Evolutionary conservation across 352 stramenopile species (phyloP).

Genomic region (Poterioochromonas sp.): DNA sequence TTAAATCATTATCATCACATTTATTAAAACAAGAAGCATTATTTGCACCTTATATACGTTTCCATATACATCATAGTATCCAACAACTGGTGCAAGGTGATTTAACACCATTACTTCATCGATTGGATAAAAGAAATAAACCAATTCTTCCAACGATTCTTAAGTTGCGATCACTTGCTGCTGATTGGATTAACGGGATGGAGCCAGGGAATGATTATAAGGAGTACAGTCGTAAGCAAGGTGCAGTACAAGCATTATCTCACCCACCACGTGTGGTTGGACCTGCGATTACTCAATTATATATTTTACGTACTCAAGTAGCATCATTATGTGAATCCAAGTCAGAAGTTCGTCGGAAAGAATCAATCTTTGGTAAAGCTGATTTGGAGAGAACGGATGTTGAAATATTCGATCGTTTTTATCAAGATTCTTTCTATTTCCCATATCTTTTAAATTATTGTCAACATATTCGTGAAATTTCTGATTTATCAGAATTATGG

Average conservation of each 20-base stretch:
- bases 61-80: constrained; percentile 55
- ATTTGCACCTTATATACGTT: constrained; percentile 51
- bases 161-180: constrained; percentile 57
- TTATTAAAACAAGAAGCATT: constrained; percentile 45
- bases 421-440: constrained; percentile 56
- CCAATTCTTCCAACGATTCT: constrained; percentile 59
- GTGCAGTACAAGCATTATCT: constrained; percentile 15
- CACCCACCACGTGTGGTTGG: constrained; percentile 43
- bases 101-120: constrained; percentile 61
- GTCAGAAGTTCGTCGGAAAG: constrained; percentile 50
- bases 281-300: constrained; percentile 45
- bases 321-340: constrained; percentile 57
- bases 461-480: constrained; percentile 49
- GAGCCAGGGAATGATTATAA: constrained; percentile 38
- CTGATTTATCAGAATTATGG: constrained; percentile 62
- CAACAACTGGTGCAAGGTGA: constrained; percentile 65
- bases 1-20: constrained; percentile 58
- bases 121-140: constrained; percentile 65
- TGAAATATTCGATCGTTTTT: constrained; percentile 51
- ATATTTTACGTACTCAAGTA: constrained; percentile 45
- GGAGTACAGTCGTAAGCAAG: constrained; percentile 40
- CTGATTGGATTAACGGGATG: constrained; percentile 38
- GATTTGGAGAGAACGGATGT: constrained; percentile 65
- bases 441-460: constrained; percentile 53
- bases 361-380: constrained; percentile 60